These are phyloP conservation scores for Cercospora janseana DNA, from an alignment of 2,329 filamentous ascomycete species.

Conservation along the genomic window DNA sequence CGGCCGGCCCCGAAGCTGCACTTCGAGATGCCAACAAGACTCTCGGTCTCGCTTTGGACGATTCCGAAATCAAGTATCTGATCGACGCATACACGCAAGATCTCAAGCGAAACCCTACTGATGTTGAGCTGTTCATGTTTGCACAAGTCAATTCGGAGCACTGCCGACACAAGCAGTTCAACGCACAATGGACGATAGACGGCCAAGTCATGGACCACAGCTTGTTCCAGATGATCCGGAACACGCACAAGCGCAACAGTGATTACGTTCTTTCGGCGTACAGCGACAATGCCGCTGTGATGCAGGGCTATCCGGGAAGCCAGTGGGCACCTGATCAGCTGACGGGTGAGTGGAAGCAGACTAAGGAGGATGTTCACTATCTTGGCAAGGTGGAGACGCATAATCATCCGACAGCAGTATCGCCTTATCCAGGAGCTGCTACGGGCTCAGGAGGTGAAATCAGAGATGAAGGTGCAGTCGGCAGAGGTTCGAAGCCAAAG, in stretches of 20 bases:
- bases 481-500: constrained; percentile 87
- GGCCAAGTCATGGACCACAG: constrained; percentile 74
- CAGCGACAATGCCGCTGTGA: constrained; percentile 95
- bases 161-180: constrained; percentile 87
- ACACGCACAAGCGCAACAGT: constrained; percentile 78
- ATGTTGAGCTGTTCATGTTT: constrained; percentile 99
- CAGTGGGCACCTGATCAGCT: constrained; percentile 87
- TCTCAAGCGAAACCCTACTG: constrained; percentile 67
- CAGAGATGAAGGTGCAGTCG: constrained; percentile 90
- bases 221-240: constrained; percentile 93
- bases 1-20: constrained; percentile 63
- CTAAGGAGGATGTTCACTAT: constrained; percentile 81
- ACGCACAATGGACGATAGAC: constrained; percentile 93
- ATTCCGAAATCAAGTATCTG: constrained; percentile 87
- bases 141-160: constrained; percentile 99
- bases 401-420: constrained; percentile 95
- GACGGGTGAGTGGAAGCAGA: constrained; percentile 83
- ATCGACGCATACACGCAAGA: constrained; percentile 74
- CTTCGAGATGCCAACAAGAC: constrained; percentile 80
- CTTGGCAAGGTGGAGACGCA: constrained; percentile 96
- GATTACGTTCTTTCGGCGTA: constrained; percentile 90
- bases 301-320: constrained; percentile 67
- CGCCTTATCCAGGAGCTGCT: constrained; percentile 86
- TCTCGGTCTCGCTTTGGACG: constrained; percentile 81
- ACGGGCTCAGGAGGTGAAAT: constrained; percentile 96